These are phyloP conservation scores for Petunia secreta DNA, from an alignment of 257 asterid genomes.

Conservation along the genomic window DNA sequence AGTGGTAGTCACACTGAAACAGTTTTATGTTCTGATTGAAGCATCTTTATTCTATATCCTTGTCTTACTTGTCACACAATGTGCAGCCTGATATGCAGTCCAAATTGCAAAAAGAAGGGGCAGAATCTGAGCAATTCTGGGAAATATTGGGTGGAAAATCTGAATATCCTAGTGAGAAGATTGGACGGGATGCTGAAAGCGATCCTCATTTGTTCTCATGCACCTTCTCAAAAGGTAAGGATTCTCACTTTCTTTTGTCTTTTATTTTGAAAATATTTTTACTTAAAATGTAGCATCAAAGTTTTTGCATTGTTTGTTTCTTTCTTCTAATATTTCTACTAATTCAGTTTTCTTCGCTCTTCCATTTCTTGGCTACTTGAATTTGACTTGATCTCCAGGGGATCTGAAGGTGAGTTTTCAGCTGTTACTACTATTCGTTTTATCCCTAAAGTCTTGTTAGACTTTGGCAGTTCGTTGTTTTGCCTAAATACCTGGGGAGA, in stretches of 20 bases:
- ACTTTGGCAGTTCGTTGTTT: neutral
- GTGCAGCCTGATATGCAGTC: constrained; percentile 91
- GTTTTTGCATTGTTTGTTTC: neutral
- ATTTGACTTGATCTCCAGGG: constrained; percentile 62
- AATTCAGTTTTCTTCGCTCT: constrained; percentile 39
- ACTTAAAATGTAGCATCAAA: neutral
- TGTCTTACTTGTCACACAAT: constrained; percentile 17
- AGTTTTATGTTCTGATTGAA: neutral
- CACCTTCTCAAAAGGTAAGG: constrained; percentile 70
- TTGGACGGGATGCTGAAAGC: constrained; percentile 73
- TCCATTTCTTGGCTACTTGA: constrained; percentile 39
- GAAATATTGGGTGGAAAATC: constrained; percentile 91
- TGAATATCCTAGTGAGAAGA: constrained; percentile 93
- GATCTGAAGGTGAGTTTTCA: constrained; percentile 71
- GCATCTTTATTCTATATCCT: neutral
- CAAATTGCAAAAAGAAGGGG: constrained; percentile 91
- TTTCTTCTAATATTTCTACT: constrained; percentile 36
- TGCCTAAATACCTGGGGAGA: neutral
- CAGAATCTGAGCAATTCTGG: constrained; percentile 96
- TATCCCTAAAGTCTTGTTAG: constrained; percentile 15
- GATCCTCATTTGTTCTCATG: constrained; percentile 96
- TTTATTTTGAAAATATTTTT: neutral
- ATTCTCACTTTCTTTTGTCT: constrained; percentile 6
- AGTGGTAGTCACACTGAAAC: neutral
- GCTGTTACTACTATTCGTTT: constrained; percentile 1